Evolutionary conservation across 345 rosid genomes (phyloP), one percentile per base, ranked within the genome.

Genomic region (Limnanthes douglasii): DNA sequence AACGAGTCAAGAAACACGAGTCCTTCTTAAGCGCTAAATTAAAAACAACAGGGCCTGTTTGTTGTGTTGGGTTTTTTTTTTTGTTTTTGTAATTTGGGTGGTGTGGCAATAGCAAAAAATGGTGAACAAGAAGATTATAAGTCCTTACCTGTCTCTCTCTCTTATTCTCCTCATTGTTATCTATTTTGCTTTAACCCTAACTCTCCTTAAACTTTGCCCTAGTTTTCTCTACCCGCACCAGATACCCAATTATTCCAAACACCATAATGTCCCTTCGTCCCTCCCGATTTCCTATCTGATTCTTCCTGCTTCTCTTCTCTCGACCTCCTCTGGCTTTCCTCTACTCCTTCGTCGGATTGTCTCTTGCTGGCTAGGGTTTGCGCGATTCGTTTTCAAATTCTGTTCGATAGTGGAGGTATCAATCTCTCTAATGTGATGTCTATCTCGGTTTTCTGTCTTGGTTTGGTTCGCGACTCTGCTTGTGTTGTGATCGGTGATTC

Each of bases 71-170:
- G 54, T 33, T 38, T 54, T 34, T 31, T 38, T 12, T 43, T 12
- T 5, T 6, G 4, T n/a, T n/a, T n/a, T n/a, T n/a, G n/a, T n/a
- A n/a, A n/a, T n/a, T 4, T 5, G 35, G 6, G 43, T 37, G 82
- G 81, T 54, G 78, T 83, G 73, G 74, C 57, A 76, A 58, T 70
- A 76, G 78, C 68, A 50, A 73, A 75, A 64, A 40, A 84, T 84
- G 95, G 93, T 60, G 78, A 66, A 59, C 45, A 40, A 61, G 43
- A 47, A 63, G 86, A 65, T 55, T 54, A 65, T 62, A 40, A 67
- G 61, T 48, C 49, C 28, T 42, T 46, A 51, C 58, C 40, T 61
- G 39, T 59, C 54, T 50, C 64, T 67, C 60, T 51, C 70, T 44
- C 51, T 47, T 48, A 41, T 41, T 47, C 56, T 43, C 46, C 32